phyloP scores from a whole-genome alignment of 768 basidiomycete genomes.

The Aureoboletus auriporus region DNA sequence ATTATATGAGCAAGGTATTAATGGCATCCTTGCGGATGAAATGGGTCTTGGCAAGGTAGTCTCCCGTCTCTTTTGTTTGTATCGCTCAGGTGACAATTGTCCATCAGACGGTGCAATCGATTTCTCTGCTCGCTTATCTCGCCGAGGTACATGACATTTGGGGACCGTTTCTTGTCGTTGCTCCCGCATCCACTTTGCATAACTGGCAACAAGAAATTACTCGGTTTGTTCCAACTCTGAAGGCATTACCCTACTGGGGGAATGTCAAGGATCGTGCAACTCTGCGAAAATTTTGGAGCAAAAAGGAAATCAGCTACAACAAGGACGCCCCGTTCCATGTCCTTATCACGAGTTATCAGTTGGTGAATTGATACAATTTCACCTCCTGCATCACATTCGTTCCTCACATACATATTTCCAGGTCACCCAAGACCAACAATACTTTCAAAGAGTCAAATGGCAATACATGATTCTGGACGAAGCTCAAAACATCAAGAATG shows the following conservation, averaged over 20 bases:
- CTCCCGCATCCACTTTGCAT: constrained; percentile 94
- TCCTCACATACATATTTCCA: constrained; percentile 27
- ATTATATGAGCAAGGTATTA: constrained; percentile 98
- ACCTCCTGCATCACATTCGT: neutral
- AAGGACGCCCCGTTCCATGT: constrained; percentile 96
- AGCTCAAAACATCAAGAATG: constrained; percentile 99
- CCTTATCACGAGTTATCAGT: constrained; percentile 93
- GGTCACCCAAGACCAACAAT: constrained; percentile 96
- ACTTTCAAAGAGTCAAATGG: constrained; percentile 97
- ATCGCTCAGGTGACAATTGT: neutral
- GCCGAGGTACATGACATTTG: constrained; percentile 98
- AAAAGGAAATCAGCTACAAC: constrained; percentile 93
- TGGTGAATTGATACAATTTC: constrained; percentile 47
- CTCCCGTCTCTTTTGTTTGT: constrained; percentile 5
- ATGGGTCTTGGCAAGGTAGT: constrained; percentile 92
- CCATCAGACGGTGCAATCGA: constrained; percentile 90
- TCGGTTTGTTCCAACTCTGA: constrained; percentile 89
- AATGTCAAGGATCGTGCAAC: constrained; percentile 94
- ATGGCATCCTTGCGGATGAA: constrained; percentile 98
- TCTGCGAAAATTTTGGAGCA: constrained; percentile 95
- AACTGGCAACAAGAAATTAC: constrained; percentile 99
- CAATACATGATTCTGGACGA: constrained; percentile 99
- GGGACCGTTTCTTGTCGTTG: constrained; percentile 98
- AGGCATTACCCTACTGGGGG: constrained; percentile 98
- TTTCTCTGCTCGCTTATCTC: constrained; percentile 91